Base-by-base conservation (phyloP, 163 green algal species). In the Trebouxiophyceae sp. region DNA sequence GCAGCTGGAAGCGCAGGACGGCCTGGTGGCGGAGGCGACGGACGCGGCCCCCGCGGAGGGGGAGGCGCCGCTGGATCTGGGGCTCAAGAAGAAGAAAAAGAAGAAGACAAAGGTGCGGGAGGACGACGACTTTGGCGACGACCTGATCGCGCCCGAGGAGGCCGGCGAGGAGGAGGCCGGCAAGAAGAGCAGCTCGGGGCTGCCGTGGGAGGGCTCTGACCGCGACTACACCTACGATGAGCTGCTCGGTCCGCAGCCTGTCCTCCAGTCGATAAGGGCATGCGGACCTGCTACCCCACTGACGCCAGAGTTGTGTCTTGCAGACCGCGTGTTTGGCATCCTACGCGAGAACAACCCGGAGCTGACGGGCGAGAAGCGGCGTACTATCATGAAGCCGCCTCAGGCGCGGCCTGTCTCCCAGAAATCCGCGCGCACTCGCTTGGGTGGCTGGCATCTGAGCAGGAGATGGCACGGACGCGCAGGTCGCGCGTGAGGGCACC, bases 151-250 rank as follows among this genome's bases (percentile, higher is more conserved):
- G 31, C 34, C 30, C 45, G 63, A 12, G 57, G 77, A 79, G 24
- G 78, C 57, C 4, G 74, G 32, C 2, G 70, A 66, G 5, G 63
- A 65, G 46, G 29, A 45, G 8, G 50, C 65, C 28, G 71, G 75
- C 31, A 84, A 78, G 32, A 78, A 19, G 8, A 70, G 45, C 30
- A 65, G 71, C 8, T 71, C 63, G 22, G 75, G 77, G 12, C 71
- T 94, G 34, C 83, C 91, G 0, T 99, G 94, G 94, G 92, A 96
- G 39, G 90, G 87, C 24, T 85, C 77, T 12, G 91, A 97, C 73
- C 76, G 94, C 4, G 94, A 99, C 60, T 99, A 99, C 82, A 85
- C 78, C 2, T 99, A 99, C 72, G 92, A 97, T 23, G 94, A 99
- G 86, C 83, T 99, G 57, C 78, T 97, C 45, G 87, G 86, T 91